These are phyloP conservation scores for Capronia coronata DNA, from an alignment of 2,329 filamentous ascomycete genomes.

Conservation along the genomic window DNA sequence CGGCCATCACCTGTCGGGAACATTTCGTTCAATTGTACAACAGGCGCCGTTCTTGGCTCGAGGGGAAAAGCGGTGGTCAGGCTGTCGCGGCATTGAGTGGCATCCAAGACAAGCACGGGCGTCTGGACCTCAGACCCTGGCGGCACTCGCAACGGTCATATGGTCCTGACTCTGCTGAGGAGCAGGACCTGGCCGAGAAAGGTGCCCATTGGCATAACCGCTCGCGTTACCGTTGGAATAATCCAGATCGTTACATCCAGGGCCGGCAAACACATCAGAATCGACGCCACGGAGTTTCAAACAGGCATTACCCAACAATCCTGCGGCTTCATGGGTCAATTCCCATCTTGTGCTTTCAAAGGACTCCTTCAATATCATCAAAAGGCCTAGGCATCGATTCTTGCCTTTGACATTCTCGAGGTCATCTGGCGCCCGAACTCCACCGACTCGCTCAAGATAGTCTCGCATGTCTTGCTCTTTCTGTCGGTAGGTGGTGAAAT, in stretches of 20 bases:
- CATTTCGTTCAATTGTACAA: too few relatives aligned
- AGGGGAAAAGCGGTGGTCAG: too few relatives aligned
- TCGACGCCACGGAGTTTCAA: slow-evolving; percentile 44
- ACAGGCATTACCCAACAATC: slow-evolving; percentile 74
- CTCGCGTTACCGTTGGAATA: slow-evolving; percentile 5
- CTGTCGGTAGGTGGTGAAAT: slow-evolving; percentile 56
- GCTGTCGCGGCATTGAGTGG: too few relatives aligned
- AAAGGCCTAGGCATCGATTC: slow-evolving; percentile 73
- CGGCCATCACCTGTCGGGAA: too few relatives aligned
- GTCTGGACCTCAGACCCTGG: slow-evolving; percentile 10
- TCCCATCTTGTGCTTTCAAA: slow-evolving; percentile 87
- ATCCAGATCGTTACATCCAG: slow-evolving; percentile 8
- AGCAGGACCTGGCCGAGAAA: slow-evolving; percentile 1
- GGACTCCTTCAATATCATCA: slow-evolving; percentile 73
- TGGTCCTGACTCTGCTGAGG: slow-evolving; percentile 13
- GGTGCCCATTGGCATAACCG: slow-evolving; percentile 3
- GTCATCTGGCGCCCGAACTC: slow-evolving; percentile 67
- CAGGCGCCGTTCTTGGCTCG: too few relatives aligned
- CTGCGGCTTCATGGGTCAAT: slow-evolving; percentile 78
- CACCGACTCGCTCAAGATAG: slow-evolving; percentile 67
- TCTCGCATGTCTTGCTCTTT: slow-evolving; percentile 70
- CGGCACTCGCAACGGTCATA: slow-evolving; percentile 16
- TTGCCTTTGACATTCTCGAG: slow-evolving; percentile 66
- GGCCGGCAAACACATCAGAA: slow-evolving; percentile 15
- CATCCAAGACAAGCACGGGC: too few relatives aligned